phyloP scores from a whole-genome alignment of 208 protist species.

The Naegleria lovaniensis region DNA sequence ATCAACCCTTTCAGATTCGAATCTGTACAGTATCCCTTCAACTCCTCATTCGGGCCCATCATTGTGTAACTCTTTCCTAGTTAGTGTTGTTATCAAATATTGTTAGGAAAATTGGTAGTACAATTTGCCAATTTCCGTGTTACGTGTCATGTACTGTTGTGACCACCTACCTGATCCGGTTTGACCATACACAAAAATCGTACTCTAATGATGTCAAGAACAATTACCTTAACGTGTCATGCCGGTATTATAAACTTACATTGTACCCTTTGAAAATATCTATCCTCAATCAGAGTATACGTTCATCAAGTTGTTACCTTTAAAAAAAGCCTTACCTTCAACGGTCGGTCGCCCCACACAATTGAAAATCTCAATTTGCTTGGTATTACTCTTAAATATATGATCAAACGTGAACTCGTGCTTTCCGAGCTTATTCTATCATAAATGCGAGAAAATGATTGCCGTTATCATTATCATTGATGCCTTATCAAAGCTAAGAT shows the following conservation, averaged over 20 bases:
- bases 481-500: not conserved
- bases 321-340: conserved; percentile 44
- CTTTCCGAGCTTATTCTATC: not conserved
- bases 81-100: not conserved
- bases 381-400: not conserved
- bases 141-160: too few species aligned
- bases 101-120: not conserved
- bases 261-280: conserved; percentile 7
- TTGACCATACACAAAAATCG: conserved; percentile 66
- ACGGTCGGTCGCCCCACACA: conserved; percentile 71
- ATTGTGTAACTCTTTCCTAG: conserved; percentile 62
- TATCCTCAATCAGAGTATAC: not conserved
- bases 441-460: not conserved
- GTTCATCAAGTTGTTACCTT: too few species aligned
- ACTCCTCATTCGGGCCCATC: conserved; percentile 40
- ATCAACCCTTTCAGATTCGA: conserved; percentile 70
- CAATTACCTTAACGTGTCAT: too few species aligned
- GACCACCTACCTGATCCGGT: conserved; percentile 44
- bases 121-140: too few species aligned
- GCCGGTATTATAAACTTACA: too few species aligned
- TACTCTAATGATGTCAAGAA: conserved; percentile 45
- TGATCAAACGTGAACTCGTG: not conserved
- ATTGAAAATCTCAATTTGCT: conserved; percentile 71
- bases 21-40: conserved; percentile 32
- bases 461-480: not conserved